Base-by-base conservation (phyloP, 208 protist species). In the Jaenimonas drosophilae region DNA sequence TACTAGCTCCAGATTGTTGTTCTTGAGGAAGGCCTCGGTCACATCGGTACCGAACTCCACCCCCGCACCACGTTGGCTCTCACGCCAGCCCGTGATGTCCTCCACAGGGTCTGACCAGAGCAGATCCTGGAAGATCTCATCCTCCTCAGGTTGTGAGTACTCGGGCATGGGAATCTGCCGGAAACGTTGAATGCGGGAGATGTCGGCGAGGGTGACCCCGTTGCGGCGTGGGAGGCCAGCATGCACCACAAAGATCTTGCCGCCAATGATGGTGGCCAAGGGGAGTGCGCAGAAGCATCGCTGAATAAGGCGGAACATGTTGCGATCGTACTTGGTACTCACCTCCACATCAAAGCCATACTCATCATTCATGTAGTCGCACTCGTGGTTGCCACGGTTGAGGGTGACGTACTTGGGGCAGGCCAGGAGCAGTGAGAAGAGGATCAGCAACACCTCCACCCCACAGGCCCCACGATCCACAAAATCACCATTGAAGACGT, bases 291-390 rank as follows among this genome's bases (percentile, higher is more conserved):
- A 90, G 72, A 94, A 94, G 68, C 78, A 91, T 42, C 76, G 77
- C 50, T 88, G 76, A 29, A 94, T 88, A 21, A 89, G 76, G 4
- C 74, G 78, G 50, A 86, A 94, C 30, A 94, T 58, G 37, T 90
- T 88, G 30, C 78, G 71, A 56, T 94, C 96, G 63, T 98, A 99
- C 74, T 99, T 99, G 48, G 90, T 86, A 52, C 96, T 86, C 54
- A 97, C 98, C 73, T 99, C 97, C 37, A 99, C 96, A 59, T 99
- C 98, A 59, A 99, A 99, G 34, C 97, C 97, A 70, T 99, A 99
- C 34, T 98, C 91, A 36, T 91, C 83, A 52, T 91, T 94, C 77
- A 94, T 91, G 59, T 96, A 94, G 53, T 94, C 64, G 56, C 78
- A 84, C 67, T 98, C 95, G 59, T 98, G 95, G 70, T 98, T 98